phyloP scores from a whole-genome alignment of 768 basidiomycete species.

The Chiua virens region DNA sequence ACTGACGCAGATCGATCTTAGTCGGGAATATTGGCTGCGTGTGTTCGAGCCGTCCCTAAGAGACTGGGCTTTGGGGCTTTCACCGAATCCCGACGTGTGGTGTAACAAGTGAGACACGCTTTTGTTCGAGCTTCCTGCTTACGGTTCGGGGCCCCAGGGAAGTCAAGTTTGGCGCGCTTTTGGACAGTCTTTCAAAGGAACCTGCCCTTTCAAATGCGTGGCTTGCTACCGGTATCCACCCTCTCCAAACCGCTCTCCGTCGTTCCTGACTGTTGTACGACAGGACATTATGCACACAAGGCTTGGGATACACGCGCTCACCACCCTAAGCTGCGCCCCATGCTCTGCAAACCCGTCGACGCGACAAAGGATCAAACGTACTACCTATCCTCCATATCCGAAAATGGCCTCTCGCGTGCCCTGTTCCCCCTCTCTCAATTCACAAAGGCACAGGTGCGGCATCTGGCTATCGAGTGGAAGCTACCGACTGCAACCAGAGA shows the following conservation, averaged over 20 bases:
- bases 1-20: slow-evolving; percentile 71
- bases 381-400: slow-evolving; percentile 79
- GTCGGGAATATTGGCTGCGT: slow-evolving; percentile 84
- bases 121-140: neutral
- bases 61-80: slow-evolving; percentile 75
- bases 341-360: slow-evolving; percentile 57
- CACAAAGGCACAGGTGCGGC: slow-evolving; percentile 70
- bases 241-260: neutral
- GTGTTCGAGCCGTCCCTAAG: slow-evolving; percentile 87
- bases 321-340: slow-evolving; percentile 38
- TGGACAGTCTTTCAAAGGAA: slow-evolving; percentile 54
- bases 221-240: slow-evolving; percentile 75
- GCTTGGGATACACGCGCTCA: slow-evolving; percentile 38
- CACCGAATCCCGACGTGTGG: slow-evolving; percentile 92
- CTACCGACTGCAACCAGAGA: slow-evolving; percentile 72
- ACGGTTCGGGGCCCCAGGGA: slow-evolving; percentile 52
- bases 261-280: neutral
- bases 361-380: slow-evolving; percentile 86
- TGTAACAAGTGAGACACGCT: slow-evolving; percentile 70
- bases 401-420: slow-evolving; percentile 61
- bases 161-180: slow-evolving; percentile 87
- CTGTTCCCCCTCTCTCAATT: slow-evolving; percentile 75
- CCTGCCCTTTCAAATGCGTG: slow-evolving; percentile 45
- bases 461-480: slow-evolving; percentile 58
- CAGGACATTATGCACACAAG: slow-evolving; percentile 88